phyloP scores from a whole-genome alignment of 2,329 filamentous ascomycete species.

The Monilinia aucupariae region DNA sequence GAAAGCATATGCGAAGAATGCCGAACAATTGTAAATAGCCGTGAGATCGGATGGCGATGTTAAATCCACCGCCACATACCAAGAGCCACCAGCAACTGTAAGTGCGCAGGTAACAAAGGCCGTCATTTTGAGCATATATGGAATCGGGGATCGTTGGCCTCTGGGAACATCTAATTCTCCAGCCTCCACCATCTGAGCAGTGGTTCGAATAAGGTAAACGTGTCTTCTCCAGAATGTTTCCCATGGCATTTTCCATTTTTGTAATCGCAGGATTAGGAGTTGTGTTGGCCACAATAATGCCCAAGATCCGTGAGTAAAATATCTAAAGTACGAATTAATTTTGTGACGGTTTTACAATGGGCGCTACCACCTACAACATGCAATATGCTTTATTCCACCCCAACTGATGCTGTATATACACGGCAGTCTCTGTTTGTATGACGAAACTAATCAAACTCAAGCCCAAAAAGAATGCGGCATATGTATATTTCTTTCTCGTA shows the following conservation, averaged over 20 bases:
- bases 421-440: slow-evolving; percentile 89
- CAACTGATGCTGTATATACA: slow-evolving; percentile 87
- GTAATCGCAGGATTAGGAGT: slow-evolving; percentile 71
- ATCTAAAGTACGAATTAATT: slow-evolving; percentile 39
- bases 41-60: slow-evolving; percentile 92
- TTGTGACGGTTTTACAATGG: not conserved
- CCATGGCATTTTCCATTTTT: slow-evolving; percentile 76
- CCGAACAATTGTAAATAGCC: slow-evolving; percentile 98
- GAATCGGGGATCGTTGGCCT: slow-evolving; percentile 48
- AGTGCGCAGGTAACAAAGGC: slow-evolving; percentile 77
- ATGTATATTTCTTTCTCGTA: slow-evolving; percentile 77
- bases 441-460: slow-evolving; percentile 84
- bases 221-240: slow-evolving; percentile 77
- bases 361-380: slow-evolving; percentile 68
- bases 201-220: slow-evolving; percentile 56
- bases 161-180: slow-evolving; percentile 64
- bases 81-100: slow-evolving; percentile 84
- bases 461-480: slow-evolving; percentile 76
- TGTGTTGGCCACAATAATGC: slow-evolving; percentile 80
- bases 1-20: slow-evolving; percentile 97
- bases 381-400: slow-evolving; percentile 99
- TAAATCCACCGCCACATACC: slow-evolving; percentile 92
- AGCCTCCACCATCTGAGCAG: slow-evolving; percentile 79
- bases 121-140: slow-evolving; percentile 75
- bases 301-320: slow-evolving; percentile 95